Evolutionary conservation across 1,284 basidiomycete species (phyloP).

Genomic region (Ustilago vetiveriae): DNA sequence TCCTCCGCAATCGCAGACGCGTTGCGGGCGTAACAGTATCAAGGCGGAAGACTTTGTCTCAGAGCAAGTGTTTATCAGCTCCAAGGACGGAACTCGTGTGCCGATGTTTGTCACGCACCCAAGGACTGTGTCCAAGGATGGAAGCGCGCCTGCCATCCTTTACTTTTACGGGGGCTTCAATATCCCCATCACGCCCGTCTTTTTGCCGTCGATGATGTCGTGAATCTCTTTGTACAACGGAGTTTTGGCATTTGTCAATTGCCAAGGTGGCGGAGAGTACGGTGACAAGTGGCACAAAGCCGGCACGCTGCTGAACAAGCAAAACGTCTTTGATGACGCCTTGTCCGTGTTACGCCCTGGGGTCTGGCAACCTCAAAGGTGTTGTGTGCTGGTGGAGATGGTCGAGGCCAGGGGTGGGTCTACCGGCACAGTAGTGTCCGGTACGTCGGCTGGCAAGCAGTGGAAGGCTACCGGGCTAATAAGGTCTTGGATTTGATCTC

Average conservation of each 20-base stretch:
- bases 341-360: no score
- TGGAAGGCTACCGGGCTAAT: no score
- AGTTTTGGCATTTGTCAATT: constrained; percentile 74
- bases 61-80: constrained; percentile 73
- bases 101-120: constrained; percentile 88
- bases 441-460: no score
- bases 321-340: constrained; percentile 79
- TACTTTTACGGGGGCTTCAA: constrained; percentile 74
- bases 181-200: constrained; percentile 78
- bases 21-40: no score
- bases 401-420: no score
- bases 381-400: no score
- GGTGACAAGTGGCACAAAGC: constrained; percentile 74
- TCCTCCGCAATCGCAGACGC: no score
- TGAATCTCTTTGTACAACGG: constrained; percentile 80
- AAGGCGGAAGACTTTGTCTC: constrained; percentile 77
- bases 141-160: constrained; percentile 80
- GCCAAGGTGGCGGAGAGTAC: constrained; percentile 82
- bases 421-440: no score
- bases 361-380: no score
- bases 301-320: constrained; percentile 65
- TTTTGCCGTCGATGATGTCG: constrained; percentile 78
- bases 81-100: constrained; percentile 82
- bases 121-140: constrained; percentile 77
- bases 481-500: no score